Evolutionary conservation across 2,329 filamentous ascomycete species (phyloP), one percentile per base, ranked within the genome.

Genomic region (Tolypocladium guangdongense): DNA sequence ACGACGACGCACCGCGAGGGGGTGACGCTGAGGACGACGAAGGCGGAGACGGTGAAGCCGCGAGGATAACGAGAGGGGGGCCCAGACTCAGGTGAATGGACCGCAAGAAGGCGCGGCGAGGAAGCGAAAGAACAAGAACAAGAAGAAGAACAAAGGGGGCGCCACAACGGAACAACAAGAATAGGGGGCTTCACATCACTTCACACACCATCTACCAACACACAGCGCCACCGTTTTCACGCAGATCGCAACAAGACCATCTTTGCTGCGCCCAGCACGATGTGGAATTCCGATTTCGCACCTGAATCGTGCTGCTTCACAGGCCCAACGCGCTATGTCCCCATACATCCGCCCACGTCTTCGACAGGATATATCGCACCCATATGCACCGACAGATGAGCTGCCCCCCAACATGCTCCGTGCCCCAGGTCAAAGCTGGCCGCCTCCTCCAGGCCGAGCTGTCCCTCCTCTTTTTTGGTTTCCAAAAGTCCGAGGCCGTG

Each of bases 51-150:
- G 41, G 6, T 12, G 39, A 18, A 8, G 39, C 39, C 39, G 39
- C 39, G 12, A 11, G 1, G 20, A 16, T 10, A 27, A 45, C 16
- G 24, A 27, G 5, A 16, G 11, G 32, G 10, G 12, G 41, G 7
- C 41, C 7, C 24, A 45, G 24, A 4, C 7, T 7, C 41, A 12
- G 24, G 41, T 7, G 6, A 11, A 30, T 18, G 39, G 7, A 7
- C 24, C 10, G 24, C 24, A n/a, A 30, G 12, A 18, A n/a, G 24
- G 24, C 7, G 33, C 18, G 37, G 53, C 4, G 51, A 51, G 11
- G 37, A 62, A 56, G 14, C 62, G 63, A 48, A 64, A 62, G 57
- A 67, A 66, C 50, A 59, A 59, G 56, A 58, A 57, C 46, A 61
- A 57, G 48, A 55, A 58, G 49, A 54, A 45, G 16, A 30, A 10